phyloP scores from a whole-genome alignment of 176 grass and related monocot species.

The Panicum miliaceum region DNA sequence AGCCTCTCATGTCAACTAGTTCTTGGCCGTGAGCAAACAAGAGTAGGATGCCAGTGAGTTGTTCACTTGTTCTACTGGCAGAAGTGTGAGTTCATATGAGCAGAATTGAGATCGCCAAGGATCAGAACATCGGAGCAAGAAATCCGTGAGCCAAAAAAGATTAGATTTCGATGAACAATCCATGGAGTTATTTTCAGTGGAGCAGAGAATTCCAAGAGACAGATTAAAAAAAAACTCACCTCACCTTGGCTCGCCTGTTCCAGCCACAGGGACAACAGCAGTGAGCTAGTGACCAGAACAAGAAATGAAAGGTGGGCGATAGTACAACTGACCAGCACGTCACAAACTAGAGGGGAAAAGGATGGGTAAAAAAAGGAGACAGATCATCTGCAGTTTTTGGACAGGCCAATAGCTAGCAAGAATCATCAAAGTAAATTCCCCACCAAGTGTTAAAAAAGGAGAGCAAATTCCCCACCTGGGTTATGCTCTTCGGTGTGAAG shows the following conservation, averaged over 20 bases:
- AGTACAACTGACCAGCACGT: background rate
- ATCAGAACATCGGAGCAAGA: conserved; percentile 27
- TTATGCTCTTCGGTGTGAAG: background rate
- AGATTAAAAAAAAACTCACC: background rate
- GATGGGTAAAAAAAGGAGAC: background rate
- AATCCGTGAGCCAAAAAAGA: conserved; percentile 12
- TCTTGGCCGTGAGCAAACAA: conserved; percentile 2
- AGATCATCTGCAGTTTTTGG: background rate
- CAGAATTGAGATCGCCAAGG: background rate
- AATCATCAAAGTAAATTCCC: background rate
- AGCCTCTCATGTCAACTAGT: background rate
- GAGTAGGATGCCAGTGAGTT: conserved; percentile 11
- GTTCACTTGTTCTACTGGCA: background rate
- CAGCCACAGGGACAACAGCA: background rate
- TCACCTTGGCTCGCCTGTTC: conserved; percentile 10
- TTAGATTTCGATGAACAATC: background rate
- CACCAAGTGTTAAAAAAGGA: too few species aligned
- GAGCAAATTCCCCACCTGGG: background rate
- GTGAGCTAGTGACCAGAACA: background rate
- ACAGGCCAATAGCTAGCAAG: background rate
- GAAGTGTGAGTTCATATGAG: background rate
- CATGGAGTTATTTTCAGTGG: background rate
- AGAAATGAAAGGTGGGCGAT: background rate
- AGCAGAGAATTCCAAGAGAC: background rate
- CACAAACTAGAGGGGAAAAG: conserved; percentile 6